These are phyloP conservation scores for Setaria viridis DNA, from an alignment of 202 grass and related monocot genomes.

Conservation along the genomic window DNA sequence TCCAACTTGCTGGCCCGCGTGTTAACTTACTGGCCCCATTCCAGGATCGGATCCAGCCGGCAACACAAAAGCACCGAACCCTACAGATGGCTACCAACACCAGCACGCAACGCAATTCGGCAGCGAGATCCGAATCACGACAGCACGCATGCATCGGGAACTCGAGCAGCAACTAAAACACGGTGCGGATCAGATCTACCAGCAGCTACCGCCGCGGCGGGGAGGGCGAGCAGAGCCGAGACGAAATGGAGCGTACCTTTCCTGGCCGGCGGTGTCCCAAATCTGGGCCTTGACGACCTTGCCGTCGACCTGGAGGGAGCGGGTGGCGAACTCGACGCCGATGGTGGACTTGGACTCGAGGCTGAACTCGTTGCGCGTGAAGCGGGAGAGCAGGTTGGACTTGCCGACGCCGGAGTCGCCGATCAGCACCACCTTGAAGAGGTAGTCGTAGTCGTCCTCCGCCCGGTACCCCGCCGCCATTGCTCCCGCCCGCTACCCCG, in stretches of 20 bases:
- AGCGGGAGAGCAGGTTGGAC: constrained; percentile 93
- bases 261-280: constrained; percentile 96
- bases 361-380: constrained; percentile 96
- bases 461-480: constrained; percentile 87
- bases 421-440: constrained; percentile 97
- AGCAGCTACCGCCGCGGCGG: too few species aligned
- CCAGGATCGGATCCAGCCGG: constrained; percentile 3
- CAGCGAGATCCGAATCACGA: constrained; percentile 41
- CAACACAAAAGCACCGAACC: background rate
- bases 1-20: background rate
- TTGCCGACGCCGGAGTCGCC: constrained; percentile 98
- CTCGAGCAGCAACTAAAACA: background rate
- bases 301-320: constrained; percentile 85
- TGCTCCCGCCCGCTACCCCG: background rate
- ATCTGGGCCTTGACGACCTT: constrained; percentile 99
- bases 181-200: constrained; percentile 33
- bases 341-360: constrained; percentile 99
- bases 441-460: constrained; percentile 98
- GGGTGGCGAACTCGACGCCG: constrained; percentile 95
- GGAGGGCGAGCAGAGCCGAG: background rate
- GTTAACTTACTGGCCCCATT: background rate
- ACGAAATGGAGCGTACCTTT: constrained; percentile 47
- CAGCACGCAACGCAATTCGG: constrained; percentile 41
- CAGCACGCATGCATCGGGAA: background rate
- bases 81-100: background rate